Conservation (phyloP, 2,329 filamentous ascomycete genomes). For the Periconia sp. region DNA sequence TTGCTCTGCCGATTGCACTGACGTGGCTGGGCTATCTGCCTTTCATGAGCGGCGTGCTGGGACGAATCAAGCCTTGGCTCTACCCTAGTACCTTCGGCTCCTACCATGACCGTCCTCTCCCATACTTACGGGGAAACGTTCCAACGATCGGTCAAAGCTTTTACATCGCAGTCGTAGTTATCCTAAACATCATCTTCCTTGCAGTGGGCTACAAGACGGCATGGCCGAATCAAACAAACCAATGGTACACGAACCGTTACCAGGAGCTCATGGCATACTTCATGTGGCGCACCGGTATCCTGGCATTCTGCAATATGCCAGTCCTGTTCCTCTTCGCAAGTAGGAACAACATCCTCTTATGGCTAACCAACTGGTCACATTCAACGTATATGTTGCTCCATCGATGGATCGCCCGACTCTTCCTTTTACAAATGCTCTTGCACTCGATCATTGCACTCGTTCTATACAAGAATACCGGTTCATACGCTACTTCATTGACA, state of each 20-base stretch:
- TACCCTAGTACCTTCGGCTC: too few species aligned
- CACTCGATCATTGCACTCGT: constrained; percentile 18
- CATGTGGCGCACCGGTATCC: constrained; percentile 49
- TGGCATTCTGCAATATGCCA: constrained; percentile 51
- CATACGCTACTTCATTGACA: background rate
- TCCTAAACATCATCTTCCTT: constrained; percentile 18
- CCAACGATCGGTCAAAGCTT: constrained; percentile 54
- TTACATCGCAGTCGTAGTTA: constrained; percentile 42
- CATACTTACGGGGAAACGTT: constrained; percentile 27
- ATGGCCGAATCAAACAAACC: constrained; percentile 5
- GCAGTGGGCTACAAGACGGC: constrained; percentile 12
- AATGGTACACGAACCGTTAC: constrained; percentile 24
- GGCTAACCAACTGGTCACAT: constrained; percentile 58
- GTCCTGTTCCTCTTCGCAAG: constrained; percentile 54
- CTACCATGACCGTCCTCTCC: constrained; percentile 11
- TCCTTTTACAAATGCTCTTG: constrained; percentile 18
- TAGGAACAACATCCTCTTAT: constrained; percentile 57
- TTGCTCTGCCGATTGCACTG: too few species aligned
- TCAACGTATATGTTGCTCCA: constrained; percentile 58
- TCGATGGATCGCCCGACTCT: constrained; percentile 21
- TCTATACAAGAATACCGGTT: constrained; percentile 15
- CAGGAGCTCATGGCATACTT: constrained; percentile 45
- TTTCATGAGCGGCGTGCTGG: too few species aligned
- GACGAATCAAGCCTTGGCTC: too few species aligned
- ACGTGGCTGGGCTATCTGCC: too few species aligned